Percentiles rank a stretch among this genome's conserved stretches.
Conservation (phyloP, 2,329 filamentous ascomycete genomes). For the Botrytis elliptica region DNA sequence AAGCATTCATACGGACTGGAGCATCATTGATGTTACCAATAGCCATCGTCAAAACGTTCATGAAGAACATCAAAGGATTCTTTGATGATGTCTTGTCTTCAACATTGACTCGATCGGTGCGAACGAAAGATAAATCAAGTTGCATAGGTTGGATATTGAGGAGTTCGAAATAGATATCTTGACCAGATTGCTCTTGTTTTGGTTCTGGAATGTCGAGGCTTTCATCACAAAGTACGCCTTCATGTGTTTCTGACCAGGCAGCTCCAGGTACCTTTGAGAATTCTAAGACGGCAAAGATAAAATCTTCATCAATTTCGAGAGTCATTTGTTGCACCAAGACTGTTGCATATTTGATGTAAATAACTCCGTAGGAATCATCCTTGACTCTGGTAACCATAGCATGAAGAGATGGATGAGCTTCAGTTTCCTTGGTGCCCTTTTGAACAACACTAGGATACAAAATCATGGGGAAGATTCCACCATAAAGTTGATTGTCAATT, state of each 20-base stretch:
- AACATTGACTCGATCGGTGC: constrained; percentile 92
- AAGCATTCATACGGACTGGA: constrained; percentile 85
- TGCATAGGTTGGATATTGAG: constrained; percentile 98
- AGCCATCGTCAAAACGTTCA: constrained; percentile 98
- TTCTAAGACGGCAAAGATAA: constrained; percentile 93
- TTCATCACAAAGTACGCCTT: constrained; percentile 85
- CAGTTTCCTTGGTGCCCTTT: constrained; percentile 90
- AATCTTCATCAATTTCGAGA: constrained; percentile 94
- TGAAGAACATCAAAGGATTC: constrained; percentile 97
- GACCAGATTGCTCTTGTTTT: constrained; percentile 75
- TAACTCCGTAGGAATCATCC: constrained; percentile 94
- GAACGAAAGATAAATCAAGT: constrained; percentile 92
- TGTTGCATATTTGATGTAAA: constrained; percentile 98
- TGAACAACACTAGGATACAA: constrained; percentile 97
- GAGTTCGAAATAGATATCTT: constrained; percentile 97
- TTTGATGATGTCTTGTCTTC: constrained; percentile 88
- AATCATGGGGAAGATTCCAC: constrained; percentile 95
- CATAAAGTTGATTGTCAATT: constrained; percentile 97
- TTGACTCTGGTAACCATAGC: constrained; percentile 91
- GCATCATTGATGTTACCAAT: constrained; percentile 99
- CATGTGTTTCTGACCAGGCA: constrained; percentile 74
- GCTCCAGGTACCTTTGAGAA: constrained; percentile 92
- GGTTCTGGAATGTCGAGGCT: constrained; percentile 90
- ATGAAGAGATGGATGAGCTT: constrained; percentile 92
- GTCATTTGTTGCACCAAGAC: constrained; percentile 96